phyloP scores from a whole-genome alignment of 192 early-diverging fungal species.

The Funneliformis mosseae region DNA sequence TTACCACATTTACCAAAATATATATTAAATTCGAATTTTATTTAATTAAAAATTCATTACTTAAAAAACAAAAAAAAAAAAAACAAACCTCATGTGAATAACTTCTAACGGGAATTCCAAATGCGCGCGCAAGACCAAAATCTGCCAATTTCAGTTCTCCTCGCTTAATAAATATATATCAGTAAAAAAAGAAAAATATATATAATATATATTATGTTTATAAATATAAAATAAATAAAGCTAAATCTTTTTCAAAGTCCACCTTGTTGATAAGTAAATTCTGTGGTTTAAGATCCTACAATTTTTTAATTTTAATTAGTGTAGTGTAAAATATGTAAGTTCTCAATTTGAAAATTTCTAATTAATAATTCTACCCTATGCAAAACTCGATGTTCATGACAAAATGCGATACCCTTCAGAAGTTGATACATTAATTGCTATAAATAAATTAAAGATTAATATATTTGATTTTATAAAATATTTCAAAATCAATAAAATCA shows the following conservation, averaged over 20 bases:
- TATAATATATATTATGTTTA: too few species aligned
- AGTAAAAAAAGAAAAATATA: background rate
- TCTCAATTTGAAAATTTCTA: background rate
- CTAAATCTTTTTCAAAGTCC: background rate
- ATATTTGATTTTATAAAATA: background rate
- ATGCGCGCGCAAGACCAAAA: slow-evolving; percentile 96
- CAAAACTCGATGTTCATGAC: slow-evolving; percentile 93
- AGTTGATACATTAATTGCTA: slow-evolving; percentile 98
- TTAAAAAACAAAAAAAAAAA: slow-evolving; percentile 26
- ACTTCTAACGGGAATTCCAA: slow-evolving; percentile 91
- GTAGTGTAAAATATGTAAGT: background rate
- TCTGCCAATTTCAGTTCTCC: slow-evolving; percentile 84
- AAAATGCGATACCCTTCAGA: slow-evolving; percentile 94
- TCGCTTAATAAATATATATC: background rate
- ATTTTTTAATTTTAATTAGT: background rate
- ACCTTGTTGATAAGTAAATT: slow-evolving; percentile 94
- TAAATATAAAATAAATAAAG: background rate
- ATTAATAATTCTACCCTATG: slow-evolving; percentile 71
- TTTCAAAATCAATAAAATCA: background rate
- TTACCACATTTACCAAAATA: background rate
- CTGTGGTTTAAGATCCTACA: slow-evolving; percentile 83
- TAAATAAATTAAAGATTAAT: background rate
- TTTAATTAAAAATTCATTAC: too few species aligned
- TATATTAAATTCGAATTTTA: background rate
- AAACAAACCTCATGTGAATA: slow-evolving; percentile 77